Base-by-base conservation (phyloP, 805 yeast species). In the Priceomyces melissophilus region DNA sequence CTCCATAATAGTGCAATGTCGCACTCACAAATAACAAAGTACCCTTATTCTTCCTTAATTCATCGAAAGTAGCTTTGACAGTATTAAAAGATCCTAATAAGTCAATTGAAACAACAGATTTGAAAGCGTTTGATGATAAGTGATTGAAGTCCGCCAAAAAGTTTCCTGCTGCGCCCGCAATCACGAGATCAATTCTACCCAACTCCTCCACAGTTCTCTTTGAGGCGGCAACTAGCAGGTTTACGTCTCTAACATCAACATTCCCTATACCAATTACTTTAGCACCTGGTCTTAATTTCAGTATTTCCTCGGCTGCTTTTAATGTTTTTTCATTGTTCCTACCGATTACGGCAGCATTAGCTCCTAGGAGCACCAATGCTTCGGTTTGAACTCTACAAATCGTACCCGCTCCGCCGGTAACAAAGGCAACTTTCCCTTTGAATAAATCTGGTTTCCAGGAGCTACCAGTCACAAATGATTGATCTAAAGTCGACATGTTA, bases 381-480 rank as follows among this genome's bases (percentile, higher is more conserved):
- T 87, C 95, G 0, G 85, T 78, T 61, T 90, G 97, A 4, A 85
- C 91, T 36, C 93, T 71, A 61, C 97, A 90, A 41, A 91, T 90
- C n/a, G 96, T 81, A 10, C 97, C 97, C 2, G 97, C 93, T 10
- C 97, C 97, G 4, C 98, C 98, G 1, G 98, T 91, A 39, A 88
- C 87, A 50, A 90, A 85, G 4, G 81, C 93, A 2, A 87, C 96
- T 60, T 89, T 89, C 10, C 85, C 95, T 43, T 79, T 73, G 68
- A 89, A 89, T 30, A 88, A 53, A 48, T 76, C 84, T 1, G 82
- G 78, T 48, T 82, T 81, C 71, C 71, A 69, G 29, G 52, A 34
- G 27, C 65, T 46, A 35, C 41, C 50, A 5, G 54, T 46, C 11
- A 69, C 48, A 39, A 48, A 69, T 6, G 65, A 53, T 47, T 49